Conservation (phyloP, 225 moss, liverwort and hornwort genomes). For the Polytrichum formosum region DNA sequence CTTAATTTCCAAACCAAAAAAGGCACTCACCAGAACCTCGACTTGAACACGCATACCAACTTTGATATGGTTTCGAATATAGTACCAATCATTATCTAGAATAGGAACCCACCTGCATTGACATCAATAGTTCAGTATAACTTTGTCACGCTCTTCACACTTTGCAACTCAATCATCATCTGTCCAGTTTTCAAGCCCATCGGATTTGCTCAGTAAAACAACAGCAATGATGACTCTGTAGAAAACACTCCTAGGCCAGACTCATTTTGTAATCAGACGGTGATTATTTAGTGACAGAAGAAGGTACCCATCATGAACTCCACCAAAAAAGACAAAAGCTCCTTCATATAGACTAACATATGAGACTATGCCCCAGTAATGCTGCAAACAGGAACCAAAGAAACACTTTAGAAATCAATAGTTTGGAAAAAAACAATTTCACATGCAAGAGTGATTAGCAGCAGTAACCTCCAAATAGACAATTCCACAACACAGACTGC, state of each 20-base stretch:
- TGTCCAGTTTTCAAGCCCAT: too few species aligned
- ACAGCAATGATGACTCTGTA: too few species aligned
- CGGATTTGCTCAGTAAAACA: too few species aligned
- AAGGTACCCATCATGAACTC: conserved; percentile 91
- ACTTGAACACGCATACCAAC: conserved; percentile 91
- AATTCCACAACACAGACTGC: too few species aligned
- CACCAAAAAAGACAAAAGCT: conserved; percentile 86
- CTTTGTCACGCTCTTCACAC: too few species aligned
- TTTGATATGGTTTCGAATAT: conserved; percentile 80
- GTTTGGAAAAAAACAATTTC: neutral
- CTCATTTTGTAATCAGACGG: too few species aligned
- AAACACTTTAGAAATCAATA: neutral
- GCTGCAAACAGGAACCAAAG: conserved; percentile 40
- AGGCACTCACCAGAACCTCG: conserved; percentile 76
- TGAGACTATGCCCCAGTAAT: conserved; percentile 81
- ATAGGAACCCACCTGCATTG: conserved; percentile 92
- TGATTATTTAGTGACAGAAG: too few species aligned
- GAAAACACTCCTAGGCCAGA: too few species aligned
- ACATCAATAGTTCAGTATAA: conserved; percentile 7
- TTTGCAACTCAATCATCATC: too few species aligned
- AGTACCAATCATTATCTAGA: conserved; percentile 93
- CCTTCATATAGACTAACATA: conserved; percentile 80
- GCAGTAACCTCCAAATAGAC: neutral
- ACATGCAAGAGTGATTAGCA: neutral
- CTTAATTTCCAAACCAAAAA: neutral